Evolutionary conservation across 2,329 filamentous ascomycete species (phyloP).

Genomic region (Alternaria dauci): DNA sequence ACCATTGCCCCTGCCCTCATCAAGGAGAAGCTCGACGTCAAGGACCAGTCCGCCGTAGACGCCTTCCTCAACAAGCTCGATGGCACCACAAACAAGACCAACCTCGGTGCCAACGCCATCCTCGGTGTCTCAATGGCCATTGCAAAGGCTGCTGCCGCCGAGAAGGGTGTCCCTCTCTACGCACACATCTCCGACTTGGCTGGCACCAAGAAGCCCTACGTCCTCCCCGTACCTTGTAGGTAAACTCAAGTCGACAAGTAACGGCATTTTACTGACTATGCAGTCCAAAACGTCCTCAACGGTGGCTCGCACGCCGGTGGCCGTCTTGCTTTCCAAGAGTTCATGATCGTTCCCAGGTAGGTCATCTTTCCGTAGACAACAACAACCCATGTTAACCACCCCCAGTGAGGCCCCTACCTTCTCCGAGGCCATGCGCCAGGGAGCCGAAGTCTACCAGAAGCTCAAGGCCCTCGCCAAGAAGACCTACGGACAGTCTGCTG

Average conservation of each 20-base stretch:
- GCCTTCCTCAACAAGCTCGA: conserved; percentile 62
- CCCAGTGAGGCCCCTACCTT: conserved; percentile 82
- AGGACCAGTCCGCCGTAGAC: conserved; percentile 64
- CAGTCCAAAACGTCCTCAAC: conserved; percentile 63
- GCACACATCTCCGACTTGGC: conserved; percentile 65
- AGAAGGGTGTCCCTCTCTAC: conserved; percentile 65
- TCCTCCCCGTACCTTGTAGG: conserved; percentile 63
- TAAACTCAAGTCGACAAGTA: background rate
- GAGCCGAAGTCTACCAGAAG: conserved; percentile 97
- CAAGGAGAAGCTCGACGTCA: conserved; percentile 62
- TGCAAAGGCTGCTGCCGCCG: conserved; percentile 65
- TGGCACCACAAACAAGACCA: conserved; percentile 67
- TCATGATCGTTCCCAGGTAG: conserved; percentile 63
- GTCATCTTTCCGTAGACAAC: conserved; percentile 20
- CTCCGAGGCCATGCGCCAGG: conserved; percentile 94
- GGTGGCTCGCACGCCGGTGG: conserved; percentile 95
- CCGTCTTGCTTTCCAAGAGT: conserved; percentile 72
- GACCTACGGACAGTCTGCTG: conserved; percentile 98
- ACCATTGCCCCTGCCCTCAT: conserved; percentile 64
- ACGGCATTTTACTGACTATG: conserved; percentile 3
- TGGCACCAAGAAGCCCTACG: conserved; percentile 62
- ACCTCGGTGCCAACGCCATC: conserved; percentile 68
- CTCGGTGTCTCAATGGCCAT: conserved; percentile 68
- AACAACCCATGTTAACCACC: conserved; percentile 24
- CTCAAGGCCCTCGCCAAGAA: conserved; percentile 98